Evolutionary conservation across 306 rosid species (phyloP), one percentile per base, ranked within the genome.

Genomic region (Rosa lucieae): DNA sequence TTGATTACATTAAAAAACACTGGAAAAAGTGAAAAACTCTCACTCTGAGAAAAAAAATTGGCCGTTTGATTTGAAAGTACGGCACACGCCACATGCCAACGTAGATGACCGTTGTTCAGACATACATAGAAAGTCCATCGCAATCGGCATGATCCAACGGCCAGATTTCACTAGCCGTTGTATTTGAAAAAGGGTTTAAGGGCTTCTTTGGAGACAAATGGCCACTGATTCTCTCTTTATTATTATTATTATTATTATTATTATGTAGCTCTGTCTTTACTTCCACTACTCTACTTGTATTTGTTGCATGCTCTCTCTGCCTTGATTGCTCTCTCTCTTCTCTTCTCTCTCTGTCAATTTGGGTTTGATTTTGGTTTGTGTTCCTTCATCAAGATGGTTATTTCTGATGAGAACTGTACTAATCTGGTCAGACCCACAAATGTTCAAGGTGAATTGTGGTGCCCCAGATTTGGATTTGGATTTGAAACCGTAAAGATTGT

Each of bases 141-240:
- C 75, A 70, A 76, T 73, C 23, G 40, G 47, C 71, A 52, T n/a
- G 79, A 94, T 91, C 96, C 82, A 95, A 93, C 98, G 99, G 92
- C 80, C 89, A 82, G 10, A 2, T 88, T 68, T 78, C 66, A 90
- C 93, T 95, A 93, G 99, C 99, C 99, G 99, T 93, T 95, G 86
- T 72, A 55, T 90, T 91, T 90, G 86, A 83, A 88, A 85, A 84
- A 86, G 63, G 72, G 73, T 72, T 65, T 23, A 3, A 35, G 78
- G 70, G 56, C 69, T 72, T 59, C 23, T 53, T n/a, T 21, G 62
- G 46, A 73, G 79, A 84, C 93, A 89, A 84, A 84, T 82, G 79
- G 81, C 82, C 86, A 43, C 70, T 4, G 68, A 80, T 79, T 78
- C 80, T 47, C 69, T 72, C 47, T 59, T 79, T 40, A 67, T 29